Conservation (phyloP, 1,284 basidiomycete genomes). For the Rhodotorula sp. region DNA sequence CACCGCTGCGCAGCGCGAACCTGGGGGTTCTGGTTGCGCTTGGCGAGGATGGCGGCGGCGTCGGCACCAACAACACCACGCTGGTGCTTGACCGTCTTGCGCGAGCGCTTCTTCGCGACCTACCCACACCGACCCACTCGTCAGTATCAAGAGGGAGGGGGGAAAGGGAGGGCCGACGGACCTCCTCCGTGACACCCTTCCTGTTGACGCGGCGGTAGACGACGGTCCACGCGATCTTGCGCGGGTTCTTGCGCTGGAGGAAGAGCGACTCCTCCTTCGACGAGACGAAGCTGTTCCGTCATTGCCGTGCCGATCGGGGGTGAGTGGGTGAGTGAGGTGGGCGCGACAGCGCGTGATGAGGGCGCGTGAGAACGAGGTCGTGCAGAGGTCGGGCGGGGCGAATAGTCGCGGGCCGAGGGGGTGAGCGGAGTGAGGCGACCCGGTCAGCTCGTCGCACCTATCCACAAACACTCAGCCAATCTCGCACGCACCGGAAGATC, state of each 20-base stretch:
- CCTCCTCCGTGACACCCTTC: conserved; percentile 98
- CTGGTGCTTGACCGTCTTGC: conserved; percentile 92
- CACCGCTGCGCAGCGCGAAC: conserved; percentile 78
- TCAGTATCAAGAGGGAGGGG: no score
- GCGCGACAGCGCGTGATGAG: no score
- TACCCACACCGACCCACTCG: no score
- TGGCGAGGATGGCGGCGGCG: conserved; percentile 82
- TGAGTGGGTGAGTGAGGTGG: background rate
- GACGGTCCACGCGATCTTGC: conserved; percentile 96
- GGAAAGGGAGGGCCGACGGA: no score
- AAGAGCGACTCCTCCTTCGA: conserved; percentile 95
- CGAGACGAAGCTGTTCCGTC: conserved; percentile 50
- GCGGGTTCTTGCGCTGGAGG: conserved; percentile 99
- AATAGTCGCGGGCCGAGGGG: background rate
- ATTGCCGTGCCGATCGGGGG: no score
- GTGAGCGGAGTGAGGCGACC: background rate
- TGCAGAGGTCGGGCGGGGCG: background rate
- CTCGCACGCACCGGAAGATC: conserved; percentile 56
- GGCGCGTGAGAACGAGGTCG: no score
- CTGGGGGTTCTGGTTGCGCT: conserved; percentile 85
- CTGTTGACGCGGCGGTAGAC: conserved; percentile 99
- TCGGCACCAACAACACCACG: conserved; percentile 98
- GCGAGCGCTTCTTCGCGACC: conserved; percentile 95
- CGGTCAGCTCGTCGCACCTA: background rate
- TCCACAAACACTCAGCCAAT: no score